phyloP scores from a whole-genome alignment of 2,329 filamentous ascomycete genomes.

The Fusarium praegraminearum region DNA sequence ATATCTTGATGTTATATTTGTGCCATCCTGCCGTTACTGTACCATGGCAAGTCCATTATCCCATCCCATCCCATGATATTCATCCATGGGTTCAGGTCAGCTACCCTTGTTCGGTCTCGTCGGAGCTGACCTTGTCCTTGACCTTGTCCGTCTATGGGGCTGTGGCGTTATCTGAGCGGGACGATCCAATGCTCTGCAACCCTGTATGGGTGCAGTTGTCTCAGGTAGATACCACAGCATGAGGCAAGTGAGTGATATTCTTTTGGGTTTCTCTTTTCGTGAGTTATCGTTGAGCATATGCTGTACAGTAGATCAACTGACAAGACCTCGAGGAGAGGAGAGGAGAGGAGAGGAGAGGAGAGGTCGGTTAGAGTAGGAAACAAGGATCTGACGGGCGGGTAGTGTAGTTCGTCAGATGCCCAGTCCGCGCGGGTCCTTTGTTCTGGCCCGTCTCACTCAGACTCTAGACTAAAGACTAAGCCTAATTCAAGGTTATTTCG shows the following conservation, averaged over 20 bases:
- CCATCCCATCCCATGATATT: not conserved
- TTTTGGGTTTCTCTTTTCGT: not conserved
- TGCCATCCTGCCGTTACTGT: not conserved
- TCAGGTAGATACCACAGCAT: slow-evolving; percentile 6
- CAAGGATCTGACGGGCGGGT: slow-evolving; percentile 1
- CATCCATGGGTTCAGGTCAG: not conserved
- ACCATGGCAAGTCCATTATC: not conserved
- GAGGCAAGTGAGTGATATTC: not conserved
- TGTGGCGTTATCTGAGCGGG: slow-evolving; percentile 6
- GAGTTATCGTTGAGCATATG: slow-evolving; percentile 1
- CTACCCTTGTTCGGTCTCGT: not conserved
- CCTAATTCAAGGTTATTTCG: slow-evolving; percentile 17
- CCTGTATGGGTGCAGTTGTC: not conserved
- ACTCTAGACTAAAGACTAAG: slow-evolving; percentile 5
- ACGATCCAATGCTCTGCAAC: slow-evolving; percentile 5
- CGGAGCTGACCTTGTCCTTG: not conserved
- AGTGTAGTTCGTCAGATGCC: slow-evolving; percentile 17
- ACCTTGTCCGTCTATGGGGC: not conserved
- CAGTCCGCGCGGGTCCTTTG: slow-evolving; percentile 1
- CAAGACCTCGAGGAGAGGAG: no score
- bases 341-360: no score
- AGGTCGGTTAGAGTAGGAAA: not conserved
- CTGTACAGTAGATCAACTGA: not conserved
- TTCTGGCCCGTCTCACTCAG: not conserved
- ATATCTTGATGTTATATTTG: not conserved